Conservation (phyloP, 345 rosid genomes). For the Zanthoxylum bungeanum region DNA sequence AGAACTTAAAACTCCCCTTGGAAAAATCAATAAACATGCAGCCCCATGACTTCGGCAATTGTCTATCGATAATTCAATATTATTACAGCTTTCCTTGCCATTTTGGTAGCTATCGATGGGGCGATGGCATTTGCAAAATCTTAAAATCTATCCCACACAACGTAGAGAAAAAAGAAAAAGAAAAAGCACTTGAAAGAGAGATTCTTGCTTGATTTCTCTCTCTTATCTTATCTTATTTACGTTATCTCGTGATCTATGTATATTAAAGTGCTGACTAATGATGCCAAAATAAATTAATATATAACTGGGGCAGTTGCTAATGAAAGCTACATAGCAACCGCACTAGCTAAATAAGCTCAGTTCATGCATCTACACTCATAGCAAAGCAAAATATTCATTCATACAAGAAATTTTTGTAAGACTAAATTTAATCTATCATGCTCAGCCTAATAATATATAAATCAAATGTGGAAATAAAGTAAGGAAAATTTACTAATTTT, state of each 20-base stretch:
- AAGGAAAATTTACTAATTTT: no score
- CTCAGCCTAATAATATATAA: no score
- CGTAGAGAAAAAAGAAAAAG: neutral
- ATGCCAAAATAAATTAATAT: neutral
- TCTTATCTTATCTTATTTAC: conserved; percentile 9
- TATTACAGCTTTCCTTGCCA: neutral
- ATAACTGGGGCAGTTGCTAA: conserved; percentile 2
- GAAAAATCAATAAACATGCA: conserved; percentile 8
- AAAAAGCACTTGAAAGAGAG: neutral
- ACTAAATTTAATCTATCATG: no score
- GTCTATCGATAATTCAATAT: neutral
- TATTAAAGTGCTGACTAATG: neutral
- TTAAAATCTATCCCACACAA: conserved; percentile 6
- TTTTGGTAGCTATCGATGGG: conserved; percentile 4
- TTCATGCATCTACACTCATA: conserved; percentile 18
- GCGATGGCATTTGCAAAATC: neutral
- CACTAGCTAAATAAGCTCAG: conserved; percentile 4
- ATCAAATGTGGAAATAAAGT: no score
- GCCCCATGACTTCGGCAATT: conserved; percentile 9
- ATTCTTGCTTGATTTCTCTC: conserved; percentile 15
- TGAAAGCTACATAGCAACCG: conserved; percentile 20
- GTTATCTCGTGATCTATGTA: conserved; percentile 17
- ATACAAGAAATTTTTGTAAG: no score
- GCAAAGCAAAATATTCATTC: no score
- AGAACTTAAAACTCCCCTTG: neutral